Conservation (phyloP, 2,329 filamentous ascomycete species). For the Trichoderma pleuroti region DNA sequence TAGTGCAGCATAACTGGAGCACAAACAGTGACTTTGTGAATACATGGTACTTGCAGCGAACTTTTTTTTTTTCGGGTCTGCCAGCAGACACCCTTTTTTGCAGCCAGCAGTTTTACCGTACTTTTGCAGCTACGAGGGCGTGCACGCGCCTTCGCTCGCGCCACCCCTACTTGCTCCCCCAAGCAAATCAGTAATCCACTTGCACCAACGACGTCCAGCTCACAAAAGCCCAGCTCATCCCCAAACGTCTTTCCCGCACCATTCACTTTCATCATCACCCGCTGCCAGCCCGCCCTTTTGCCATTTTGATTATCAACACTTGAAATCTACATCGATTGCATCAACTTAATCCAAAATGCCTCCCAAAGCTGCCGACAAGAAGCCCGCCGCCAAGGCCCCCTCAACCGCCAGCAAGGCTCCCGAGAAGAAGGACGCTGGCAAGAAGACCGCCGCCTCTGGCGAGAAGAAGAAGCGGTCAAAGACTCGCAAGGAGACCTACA, state of each 20-base stretch:
- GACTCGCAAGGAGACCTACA: slow-evolving; percentile 99
- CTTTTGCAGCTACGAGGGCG: background rate
- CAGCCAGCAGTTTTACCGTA: background rate
- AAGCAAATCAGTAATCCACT: slow-evolving; percentile 54
- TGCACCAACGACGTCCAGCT: slow-evolving; percentile 53
- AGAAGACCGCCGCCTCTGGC: slow-evolving; percentile 95
- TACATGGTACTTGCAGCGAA: background rate
- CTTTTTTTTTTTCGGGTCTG: background rate
- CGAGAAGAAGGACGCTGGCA: slow-evolving; percentile 99
- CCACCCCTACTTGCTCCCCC: slow-evolving; percentile 30
- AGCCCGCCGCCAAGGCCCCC: slow-evolving; percentile 96
- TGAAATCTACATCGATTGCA: slow-evolving; percentile 18
- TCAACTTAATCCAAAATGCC: slow-evolving; percentile 66
- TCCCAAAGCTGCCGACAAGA: slow-evolving; percentile 98
- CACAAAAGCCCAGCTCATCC: slow-evolving; percentile 57
- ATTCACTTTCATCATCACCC: slow-evolving; percentile 42
- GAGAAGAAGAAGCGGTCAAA: slow-evolving; percentile 99
- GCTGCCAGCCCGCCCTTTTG: slow-evolving; percentile 28
- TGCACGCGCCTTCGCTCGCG: slow-evolving; percentile 23
- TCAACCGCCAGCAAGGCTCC: slow-evolving; percentile 64
- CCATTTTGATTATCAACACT: slow-evolving; percentile 23
- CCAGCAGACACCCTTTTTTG: background rate
- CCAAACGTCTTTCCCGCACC: slow-evolving; percentile 46
- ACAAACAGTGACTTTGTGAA: background rate
- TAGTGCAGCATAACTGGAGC: background rate